Percentiles rank a stretch among this genome's conserved stretches.
Conservation (phyloP, 306 rosid species). For the Astragalus membranaceus region DNA sequence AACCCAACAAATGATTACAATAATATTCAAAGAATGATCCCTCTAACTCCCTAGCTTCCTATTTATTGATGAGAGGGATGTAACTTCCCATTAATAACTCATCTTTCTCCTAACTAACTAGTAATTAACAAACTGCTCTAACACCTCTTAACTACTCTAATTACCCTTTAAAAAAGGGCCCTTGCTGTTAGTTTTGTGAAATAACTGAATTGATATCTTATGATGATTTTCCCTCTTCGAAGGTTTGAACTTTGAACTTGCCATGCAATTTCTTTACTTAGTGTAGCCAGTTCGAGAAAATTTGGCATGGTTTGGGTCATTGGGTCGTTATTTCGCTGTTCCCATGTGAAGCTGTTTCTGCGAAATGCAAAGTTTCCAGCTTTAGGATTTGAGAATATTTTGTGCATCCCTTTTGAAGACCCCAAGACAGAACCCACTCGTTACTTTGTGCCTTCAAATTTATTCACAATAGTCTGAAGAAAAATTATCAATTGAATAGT, state of each 20-base stretch:
- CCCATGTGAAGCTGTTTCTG: not conserved
- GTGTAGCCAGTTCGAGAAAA: not conserved
- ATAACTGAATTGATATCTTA: not conserved
- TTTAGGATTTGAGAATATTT: not conserved
- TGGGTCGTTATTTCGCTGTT: not conserved
- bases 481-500: not conserved
- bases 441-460: not conserved
- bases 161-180: too few species aligned
- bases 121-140: too few species aligned
- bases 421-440: not conserved
- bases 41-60: too few species aligned
- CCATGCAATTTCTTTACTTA: not conserved
- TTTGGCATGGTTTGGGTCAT: not conserved
- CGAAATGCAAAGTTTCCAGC: not conserved
- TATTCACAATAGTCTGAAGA: not conserved
- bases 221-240: not conserved
- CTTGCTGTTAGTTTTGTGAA: not conserved
- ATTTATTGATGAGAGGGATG: too few species aligned
- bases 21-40: too few species aligned
- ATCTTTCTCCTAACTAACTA: too few species aligned
- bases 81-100: too few species aligned
- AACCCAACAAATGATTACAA: too few species aligned
- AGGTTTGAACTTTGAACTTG: conserved; percentile 2
- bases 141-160: too few species aligned
- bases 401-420: not conserved